phyloP scores from a whole-genome alignment of 305 asterid species.

The Solanum hybrid region DNA sequence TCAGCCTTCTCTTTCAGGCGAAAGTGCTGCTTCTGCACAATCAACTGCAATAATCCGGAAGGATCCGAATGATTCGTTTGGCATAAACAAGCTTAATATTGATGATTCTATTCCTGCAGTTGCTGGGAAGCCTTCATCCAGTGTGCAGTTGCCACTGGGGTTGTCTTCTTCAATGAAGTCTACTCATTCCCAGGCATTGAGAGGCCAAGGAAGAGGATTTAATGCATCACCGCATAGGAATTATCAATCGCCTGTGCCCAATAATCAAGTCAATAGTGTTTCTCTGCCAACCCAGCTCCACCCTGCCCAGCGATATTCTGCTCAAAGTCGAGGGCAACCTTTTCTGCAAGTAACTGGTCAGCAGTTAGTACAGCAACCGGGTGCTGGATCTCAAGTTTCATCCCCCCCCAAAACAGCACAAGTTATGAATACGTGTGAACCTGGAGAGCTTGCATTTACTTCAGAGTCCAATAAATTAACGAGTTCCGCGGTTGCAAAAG shows the following conservation, averaged over 20 bases:
- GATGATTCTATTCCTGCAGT: conserved; percentile 42
- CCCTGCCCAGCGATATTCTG: conserved; percentile 24
- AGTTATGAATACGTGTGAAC: conserved; percentile 10
- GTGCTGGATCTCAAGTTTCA: conserved; percentile 45
- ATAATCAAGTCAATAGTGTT: conserved; percentile 46
- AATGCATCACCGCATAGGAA: conserved; percentile 39
- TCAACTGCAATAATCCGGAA: conserved; percentile 35
- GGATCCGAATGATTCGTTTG: conserved; percentile 41
- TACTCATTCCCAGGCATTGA: conserved; percentile 31
- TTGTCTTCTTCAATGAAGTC: conserved; percentile 17
- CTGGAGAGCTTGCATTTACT: conserved; percentile 43
- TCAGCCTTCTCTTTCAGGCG: conserved; percentile 35
- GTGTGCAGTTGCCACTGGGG: conserved; percentile 36
- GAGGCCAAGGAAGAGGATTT: conserved; percentile 75
- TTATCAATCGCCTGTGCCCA: conserved; percentile 46
- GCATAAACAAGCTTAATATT: conserved; percentile 46
- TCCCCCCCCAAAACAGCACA: conserved; percentile 45
- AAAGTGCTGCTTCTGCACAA: conserved; percentile 30
- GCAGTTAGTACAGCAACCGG: conserved; percentile 33
- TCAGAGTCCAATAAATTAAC: conserved; percentile 46
- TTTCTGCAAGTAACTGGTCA: conserved; percentile 28
- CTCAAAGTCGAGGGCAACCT: conserved; percentile 27
- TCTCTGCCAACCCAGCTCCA: conserved; percentile 42
- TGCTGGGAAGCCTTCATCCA: conserved; percentile 51
- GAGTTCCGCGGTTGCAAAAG: conserved; percentile 55